A percentile compares a stretch with the other conserved stretches of the same genome.
Conservation (phyloP, 2,329 filamentous ascomycete genomes). For the Diaporthe vexans region DNA sequence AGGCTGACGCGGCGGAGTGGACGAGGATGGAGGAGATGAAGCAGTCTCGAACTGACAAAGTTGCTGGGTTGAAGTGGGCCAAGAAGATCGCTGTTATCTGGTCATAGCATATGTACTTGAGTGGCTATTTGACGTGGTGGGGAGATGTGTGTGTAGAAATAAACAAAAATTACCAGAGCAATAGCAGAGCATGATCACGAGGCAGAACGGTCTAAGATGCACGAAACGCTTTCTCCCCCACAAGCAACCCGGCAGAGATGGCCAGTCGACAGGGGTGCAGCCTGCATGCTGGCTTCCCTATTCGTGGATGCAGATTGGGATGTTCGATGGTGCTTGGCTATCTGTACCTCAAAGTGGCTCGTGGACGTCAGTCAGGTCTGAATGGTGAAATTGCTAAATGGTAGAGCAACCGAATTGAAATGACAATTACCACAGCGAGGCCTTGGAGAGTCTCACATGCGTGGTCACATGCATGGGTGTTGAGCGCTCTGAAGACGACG, state of each 20-base stretch:
- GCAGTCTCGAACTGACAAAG: not conserved
- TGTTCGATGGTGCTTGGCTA: not conserved
- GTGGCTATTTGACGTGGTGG: too few relatives aligned
- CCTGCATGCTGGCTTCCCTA: not conserved
- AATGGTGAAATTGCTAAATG: not conserved
- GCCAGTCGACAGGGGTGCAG: not conserved
- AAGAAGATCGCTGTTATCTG: not conserved
- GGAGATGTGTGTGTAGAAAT: too few relatives aligned
- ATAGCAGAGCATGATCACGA: too few relatives aligned
- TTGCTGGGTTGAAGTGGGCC: not conserved
- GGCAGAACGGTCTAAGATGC: too few relatives aligned
- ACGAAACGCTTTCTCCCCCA: not conserved
- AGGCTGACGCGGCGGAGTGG: constrained; percentile 3
- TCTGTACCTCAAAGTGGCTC: not conserved
- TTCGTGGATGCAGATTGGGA: not conserved
- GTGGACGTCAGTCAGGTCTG: not conserved
- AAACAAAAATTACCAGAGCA: too few relatives aligned
- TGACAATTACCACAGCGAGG: too few relatives aligned
- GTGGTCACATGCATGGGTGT: too few relatives aligned
- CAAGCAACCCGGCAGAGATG: not conserved
- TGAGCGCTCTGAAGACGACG: too few relatives aligned
- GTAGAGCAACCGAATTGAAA: too few relatives aligned
- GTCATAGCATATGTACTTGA: too few relatives aligned
- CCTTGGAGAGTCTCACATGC: too few relatives aligned
- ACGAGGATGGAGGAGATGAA: constrained; percentile 7